Conservation (phyloP, 2,329 filamentous ascomycete genomes). For the Cordyceps javanica region DNA sequence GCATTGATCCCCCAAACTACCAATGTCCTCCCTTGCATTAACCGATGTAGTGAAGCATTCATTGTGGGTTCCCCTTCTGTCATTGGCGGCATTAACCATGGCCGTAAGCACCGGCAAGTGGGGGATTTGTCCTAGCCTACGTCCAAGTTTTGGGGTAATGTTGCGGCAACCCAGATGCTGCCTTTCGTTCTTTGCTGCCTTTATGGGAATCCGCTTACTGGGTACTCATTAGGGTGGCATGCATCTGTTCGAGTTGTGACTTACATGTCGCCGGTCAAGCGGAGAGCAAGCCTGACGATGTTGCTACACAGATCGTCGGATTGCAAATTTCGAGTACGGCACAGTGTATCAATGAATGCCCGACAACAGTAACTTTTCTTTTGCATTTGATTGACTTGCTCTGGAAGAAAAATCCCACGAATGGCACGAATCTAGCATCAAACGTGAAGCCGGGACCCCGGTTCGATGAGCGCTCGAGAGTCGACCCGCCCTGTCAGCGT, state of each 20-base stretch:
- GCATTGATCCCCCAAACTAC: background rate
- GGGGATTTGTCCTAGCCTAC: background rate
- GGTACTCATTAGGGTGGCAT: no score
- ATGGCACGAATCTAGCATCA: background rate
- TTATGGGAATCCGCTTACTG: no score
- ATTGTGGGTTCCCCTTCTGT: background rate
- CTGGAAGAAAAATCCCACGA: background rate
- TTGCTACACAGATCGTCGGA: no score
- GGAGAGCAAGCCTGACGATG: no score
- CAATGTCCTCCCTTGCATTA: background rate
- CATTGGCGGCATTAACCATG: background rate
- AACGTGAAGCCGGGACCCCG: background rate
- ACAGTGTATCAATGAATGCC: no score
- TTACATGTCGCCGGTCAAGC: background rate
- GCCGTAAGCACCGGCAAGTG: conserved; percentile 1
- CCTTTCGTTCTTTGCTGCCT: background rate
- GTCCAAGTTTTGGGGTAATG: background rate
- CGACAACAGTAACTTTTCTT: background rate
- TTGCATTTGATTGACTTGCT: background rate
- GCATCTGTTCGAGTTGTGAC: background rate
- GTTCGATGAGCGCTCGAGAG: background rate
- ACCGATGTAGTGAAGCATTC: background rate
- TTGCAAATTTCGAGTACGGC: no score
- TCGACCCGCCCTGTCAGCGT: conserved; percentile 8
- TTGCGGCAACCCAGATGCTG: background rate